A percentile compares a stretch with the other conserved stretches of the same genome.
phyloP scores from a whole-genome alignment of 176 grass and related monocot species.

The Zea luxurians region DNA sequence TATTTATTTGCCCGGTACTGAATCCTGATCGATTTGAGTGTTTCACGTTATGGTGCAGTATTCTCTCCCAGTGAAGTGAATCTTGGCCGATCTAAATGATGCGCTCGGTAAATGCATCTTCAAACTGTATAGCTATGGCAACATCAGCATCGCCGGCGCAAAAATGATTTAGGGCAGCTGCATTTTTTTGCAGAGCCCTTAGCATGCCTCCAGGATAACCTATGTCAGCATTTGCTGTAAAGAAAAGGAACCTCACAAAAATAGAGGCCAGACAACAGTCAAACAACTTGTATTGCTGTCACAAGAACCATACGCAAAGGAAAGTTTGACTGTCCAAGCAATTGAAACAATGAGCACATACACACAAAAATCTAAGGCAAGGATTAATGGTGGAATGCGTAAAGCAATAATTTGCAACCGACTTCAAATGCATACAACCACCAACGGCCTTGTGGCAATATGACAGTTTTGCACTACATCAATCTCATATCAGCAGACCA shows the following conservation, averaged over 20 bases:
- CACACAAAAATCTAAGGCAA: neutral
- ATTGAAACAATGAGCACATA: neutral
- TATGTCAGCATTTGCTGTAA: neutral
- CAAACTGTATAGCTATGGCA: neutral
- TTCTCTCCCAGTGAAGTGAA: slow-evolving; percentile 41
- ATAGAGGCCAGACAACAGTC: neutral
- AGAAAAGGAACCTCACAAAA: neutral
- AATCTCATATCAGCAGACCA: slow-evolving; percentile 2
- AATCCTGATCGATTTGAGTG: neutral
- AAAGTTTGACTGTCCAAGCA: neutral
- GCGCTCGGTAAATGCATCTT: neutral
- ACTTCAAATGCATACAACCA: slow-evolving; percentile 33
- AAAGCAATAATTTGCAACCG: slow-evolving; percentile 18
- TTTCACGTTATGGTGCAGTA: slow-evolving; percentile 34
- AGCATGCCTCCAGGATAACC: neutral
- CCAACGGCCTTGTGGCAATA: neutral
- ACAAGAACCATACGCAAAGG: neutral
- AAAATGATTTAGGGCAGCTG: too few species aligned
- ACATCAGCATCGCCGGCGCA: too few species aligned
- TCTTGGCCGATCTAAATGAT: neutral
- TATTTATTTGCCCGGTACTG: neutral
- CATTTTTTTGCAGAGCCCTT: neutral
- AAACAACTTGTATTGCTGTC: neutral
- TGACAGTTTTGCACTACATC: slow-evolving; percentile 10
- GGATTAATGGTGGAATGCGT: neutral